Conservation (phyloP, 2,329 filamentous ascomycete species). For the Tricladium varicosporioides region DNA sequence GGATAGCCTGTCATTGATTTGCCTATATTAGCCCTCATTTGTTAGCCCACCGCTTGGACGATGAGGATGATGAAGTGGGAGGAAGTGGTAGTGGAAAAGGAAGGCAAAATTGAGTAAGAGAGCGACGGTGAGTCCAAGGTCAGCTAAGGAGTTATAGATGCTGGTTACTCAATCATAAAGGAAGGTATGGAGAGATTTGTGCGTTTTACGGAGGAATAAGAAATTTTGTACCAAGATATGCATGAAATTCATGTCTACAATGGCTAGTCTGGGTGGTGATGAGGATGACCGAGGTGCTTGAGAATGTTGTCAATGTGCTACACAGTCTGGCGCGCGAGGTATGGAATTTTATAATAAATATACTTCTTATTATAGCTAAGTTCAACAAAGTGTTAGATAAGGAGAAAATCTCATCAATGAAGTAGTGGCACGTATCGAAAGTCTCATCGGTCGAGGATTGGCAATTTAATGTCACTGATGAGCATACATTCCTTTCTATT, state of each 20-base stretch:
- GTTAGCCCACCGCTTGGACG: too few relatives aligned
- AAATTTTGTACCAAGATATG: slow-evolving; percentile 1
- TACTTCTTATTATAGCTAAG: not conserved
- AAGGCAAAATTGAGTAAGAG: too few relatives aligned
- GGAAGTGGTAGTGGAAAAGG: too few relatives aligned
- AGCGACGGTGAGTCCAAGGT: too few relatives aligned
- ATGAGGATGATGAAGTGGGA: too few relatives aligned
- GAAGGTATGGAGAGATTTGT: not conserved
- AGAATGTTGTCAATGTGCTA: slow-evolving; percentile 1
- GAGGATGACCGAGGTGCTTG: slow-evolving; percentile 7
- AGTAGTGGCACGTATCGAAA: slow-evolving; percentile 10
- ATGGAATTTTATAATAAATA: not conserved
- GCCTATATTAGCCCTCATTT: too few relatives aligned
- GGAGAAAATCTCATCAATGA: slow-evolving; percentile 3
- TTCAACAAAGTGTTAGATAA: slow-evolving; percentile 9
- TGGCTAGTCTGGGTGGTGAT: slow-evolving; percentile 8
- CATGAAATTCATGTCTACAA: slow-evolving; percentile 10
- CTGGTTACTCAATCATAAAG: not conserved
- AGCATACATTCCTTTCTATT: not conserved
- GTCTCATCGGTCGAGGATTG: slow-evolving; percentile 5
- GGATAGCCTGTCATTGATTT: too few relatives aligned
- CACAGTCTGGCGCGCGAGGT: too few relatives aligned
- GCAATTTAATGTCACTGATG: not conserved
- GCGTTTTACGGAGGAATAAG: not conserved
- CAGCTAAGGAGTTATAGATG: too few relatives aligned